A percentile compares a stretch with the other conserved stretches of the same genome.
These are phyloP conservation scores for Paxillus involutus DNA, from an alignment of 768 basidiomycete genomes.

Conservation along the genomic window DNA sequence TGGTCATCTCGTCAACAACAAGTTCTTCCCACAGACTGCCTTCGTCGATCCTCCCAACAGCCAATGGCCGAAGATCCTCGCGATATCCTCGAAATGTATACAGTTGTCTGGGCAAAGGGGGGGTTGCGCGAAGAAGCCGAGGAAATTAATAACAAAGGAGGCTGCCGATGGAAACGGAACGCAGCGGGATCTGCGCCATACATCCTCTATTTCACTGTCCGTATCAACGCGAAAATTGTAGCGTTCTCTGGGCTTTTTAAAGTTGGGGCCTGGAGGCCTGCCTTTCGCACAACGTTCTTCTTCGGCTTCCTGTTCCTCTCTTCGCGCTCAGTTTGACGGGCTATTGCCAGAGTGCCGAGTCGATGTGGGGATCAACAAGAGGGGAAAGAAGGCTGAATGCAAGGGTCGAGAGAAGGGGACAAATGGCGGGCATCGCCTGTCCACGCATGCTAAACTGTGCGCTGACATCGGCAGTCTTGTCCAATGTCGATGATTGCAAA, in stretches of 20 bases:
- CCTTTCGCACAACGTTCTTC: slow-evolving; percentile 32
- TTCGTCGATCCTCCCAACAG: too few relatives aligned
- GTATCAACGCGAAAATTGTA: slow-evolving; percentile 15
- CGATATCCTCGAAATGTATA: slow-evolving; percentile 44
- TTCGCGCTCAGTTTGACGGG: slow-evolving; percentile 43
- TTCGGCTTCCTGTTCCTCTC: slow-evolving; percentile 30
- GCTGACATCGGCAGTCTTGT: slow-evolving; percentile 28
- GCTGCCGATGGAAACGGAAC: too few relatives aligned
- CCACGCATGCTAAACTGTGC: slow-evolving; percentile 28
- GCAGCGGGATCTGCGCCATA: too few relatives aligned
- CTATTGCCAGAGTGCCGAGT: slow-evolving; percentile 43
- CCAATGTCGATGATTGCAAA: slow-evolving; percentile 36
- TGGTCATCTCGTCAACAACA: too few relatives aligned
- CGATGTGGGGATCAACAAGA: slow-evolving; percentile 41
- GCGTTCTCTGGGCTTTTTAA: slow-evolving; percentile 3
- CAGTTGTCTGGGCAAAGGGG: slow-evolving; percentile 51
- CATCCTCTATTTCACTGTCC: slow-evolving; percentile 29
- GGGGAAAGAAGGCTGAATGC: slow-evolving; percentile 47
- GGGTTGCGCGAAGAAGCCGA: too few relatives aligned
- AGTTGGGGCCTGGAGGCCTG: slow-evolving; percentile 21
- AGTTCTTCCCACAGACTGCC: too few relatives aligned
- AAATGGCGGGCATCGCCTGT: slow-evolving; percentile 42
- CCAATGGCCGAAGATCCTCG: slow-evolving; percentile 44
- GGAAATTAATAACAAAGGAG: too few relatives aligned
- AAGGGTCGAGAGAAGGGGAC: slow-evolving; percentile 46